phyloP scores from a whole-genome alignment of 2,329 filamentous ascomycete genomes.

The Fusarium xyrophilum region DNA sequence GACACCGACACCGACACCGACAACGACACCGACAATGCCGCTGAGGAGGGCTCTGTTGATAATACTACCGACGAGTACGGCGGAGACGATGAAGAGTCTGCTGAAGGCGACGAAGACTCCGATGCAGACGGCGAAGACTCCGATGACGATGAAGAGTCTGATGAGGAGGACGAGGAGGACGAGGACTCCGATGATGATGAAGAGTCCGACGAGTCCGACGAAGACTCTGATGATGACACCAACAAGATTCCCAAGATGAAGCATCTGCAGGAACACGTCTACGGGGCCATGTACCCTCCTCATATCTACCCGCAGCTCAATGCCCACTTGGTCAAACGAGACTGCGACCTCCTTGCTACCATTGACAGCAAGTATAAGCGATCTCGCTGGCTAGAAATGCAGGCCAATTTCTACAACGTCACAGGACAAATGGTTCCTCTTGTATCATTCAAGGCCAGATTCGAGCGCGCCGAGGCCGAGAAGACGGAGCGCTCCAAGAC shows the following conservation, averaged over 20 bases:
- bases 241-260: background rate
- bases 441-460: conserved; percentile 47
- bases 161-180: background rate
- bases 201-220: background rate
- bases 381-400: conserved; percentile 52
- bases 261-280: conserved; percentile 43
- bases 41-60: background rate
- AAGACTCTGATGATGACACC: background rate
- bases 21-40: background rate
- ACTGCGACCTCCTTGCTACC: conserved; percentile 48
- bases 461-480: conserved; percentile 42
- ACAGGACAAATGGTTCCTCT: conserved; percentile 52
- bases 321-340: conserved; percentile 39
- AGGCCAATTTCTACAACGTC: conserved; percentile 53
- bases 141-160: background rate
- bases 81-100: background rate
- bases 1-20: too few relatives aligned
- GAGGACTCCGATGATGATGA: background rate
- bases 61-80: background rate
- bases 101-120: background rate
- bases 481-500: conserved; percentile 5
- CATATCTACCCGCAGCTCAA: conserved; percentile 33
- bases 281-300: conserved; percentile 43
- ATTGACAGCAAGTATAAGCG: conserved; percentile 46
- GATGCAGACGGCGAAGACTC: background rate